These are phyloP conservation scores for Rubroshorea leprosula DNA, from an alignment of 345 rosid genomes.

Conservation along the genomic window DNA sequence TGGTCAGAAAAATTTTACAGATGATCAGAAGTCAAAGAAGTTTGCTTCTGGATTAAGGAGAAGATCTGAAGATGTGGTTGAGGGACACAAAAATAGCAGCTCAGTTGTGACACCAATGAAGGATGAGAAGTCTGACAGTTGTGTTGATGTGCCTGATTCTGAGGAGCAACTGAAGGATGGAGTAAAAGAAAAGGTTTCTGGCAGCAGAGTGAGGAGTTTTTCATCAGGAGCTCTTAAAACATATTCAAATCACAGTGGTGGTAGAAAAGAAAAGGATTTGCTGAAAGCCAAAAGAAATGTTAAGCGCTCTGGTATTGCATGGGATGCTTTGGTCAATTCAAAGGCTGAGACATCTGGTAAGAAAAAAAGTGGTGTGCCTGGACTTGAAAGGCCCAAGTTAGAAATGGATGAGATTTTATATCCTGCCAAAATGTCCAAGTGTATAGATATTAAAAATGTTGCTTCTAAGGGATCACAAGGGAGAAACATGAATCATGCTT, in stretches of 20 bases:
- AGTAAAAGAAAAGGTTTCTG: slow-evolving; percentile 25
- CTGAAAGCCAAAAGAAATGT: slow-evolving; percentile 26
- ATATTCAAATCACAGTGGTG: slow-evolving; percentile 24
- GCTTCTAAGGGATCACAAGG: slow-evolving; percentile 20
- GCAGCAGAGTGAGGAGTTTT: slow-evolving; percentile 22
- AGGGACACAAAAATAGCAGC: slow-evolving; percentile 27
- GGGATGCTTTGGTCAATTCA: slow-evolving; percentile 18
- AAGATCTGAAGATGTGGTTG: slow-evolving; percentile 28
- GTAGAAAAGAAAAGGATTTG: slow-evolving; percentile 31
- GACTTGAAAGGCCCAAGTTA: slow-evolving; percentile 31
- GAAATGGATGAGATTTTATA: slow-evolving; percentile 30
- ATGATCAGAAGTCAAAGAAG: slow-evolving; percentile 38
- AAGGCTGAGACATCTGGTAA: slow-evolving; percentile 29
- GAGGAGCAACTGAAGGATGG: slow-evolving; percentile 36
- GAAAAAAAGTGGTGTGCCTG: slow-evolving; percentile 39
- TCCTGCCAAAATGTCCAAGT: slow-evolving; percentile 48
- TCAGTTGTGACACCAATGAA: slow-evolving; percentile 22
- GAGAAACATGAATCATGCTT: slow-evolving; percentile 27
- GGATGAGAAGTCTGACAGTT: slow-evolving; percentile 27
- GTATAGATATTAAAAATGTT: slow-evolving; percentile 30
- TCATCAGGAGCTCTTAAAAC: slow-evolving; percentile 27
- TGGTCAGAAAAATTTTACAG: slow-evolving; percentile 28
- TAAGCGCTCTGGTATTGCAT: slow-evolving; percentile 28
- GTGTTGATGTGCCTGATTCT: slow-evolving; percentile 20
- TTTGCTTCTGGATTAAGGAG: slow-evolving; percentile 29